A percentile compares a stretch with the other conserved stretches of the same genome.
phyloP scores from a whole-genome alignment of 2,329 filamentous ascomycete genomes.

The Aspergillus sp. region DNA sequence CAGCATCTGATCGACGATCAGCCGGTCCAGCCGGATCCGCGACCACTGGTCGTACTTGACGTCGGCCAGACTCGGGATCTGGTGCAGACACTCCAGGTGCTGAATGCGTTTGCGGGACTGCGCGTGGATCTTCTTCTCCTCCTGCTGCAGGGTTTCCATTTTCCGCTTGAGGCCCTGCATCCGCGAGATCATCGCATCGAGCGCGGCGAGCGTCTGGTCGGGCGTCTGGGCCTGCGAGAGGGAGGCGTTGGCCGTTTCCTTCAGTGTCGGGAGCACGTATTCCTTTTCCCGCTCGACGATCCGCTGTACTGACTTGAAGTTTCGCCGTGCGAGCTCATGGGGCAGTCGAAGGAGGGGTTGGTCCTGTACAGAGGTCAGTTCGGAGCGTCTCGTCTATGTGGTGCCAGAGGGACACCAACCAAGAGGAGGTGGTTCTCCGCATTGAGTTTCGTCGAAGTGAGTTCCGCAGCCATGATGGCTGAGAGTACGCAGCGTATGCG shows the following conservation, averaged over 20 bases:
- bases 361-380: constrained; percentile 57
- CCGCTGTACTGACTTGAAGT: constrained; percentile 73
- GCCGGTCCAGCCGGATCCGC: constrained; percentile 72
- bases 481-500: constrained; percentile 1
- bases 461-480: constrained; percentile 40
- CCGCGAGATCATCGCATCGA: constrained; percentile 81
- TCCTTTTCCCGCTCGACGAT: constrained; percentile 49
- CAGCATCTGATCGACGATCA: constrained; percentile 90
- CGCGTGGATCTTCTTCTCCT: constrained; percentile 73
- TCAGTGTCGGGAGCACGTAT: constrained; percentile 48
- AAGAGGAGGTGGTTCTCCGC: constrained; percentile 51
- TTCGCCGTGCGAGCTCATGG: constrained; percentile 88
- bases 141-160: constrained; percentile 71
- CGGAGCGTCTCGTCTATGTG: constrained; percentile 8
- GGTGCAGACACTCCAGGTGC: constrained; percentile 78
- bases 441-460: constrained; percentile 49
- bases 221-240: constrained; percentile 62
- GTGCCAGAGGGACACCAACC: too few species aligned
- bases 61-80: constrained; percentile 78
- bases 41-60: constrained; percentile 94
- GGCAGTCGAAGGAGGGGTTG: constrained; percentile 92
- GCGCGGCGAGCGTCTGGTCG: constrained; percentile 71
- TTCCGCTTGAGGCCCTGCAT: constrained; percentile 89
- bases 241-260: constrained; percentile 59
- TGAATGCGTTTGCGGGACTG: constrained; percentile 74